Evolutionary conservation across 1,284 basidiomycete genomes (phyloP), one percentile per base, ranked within the genome.

Genomic region (Irpex rosettiformis): DNA sequence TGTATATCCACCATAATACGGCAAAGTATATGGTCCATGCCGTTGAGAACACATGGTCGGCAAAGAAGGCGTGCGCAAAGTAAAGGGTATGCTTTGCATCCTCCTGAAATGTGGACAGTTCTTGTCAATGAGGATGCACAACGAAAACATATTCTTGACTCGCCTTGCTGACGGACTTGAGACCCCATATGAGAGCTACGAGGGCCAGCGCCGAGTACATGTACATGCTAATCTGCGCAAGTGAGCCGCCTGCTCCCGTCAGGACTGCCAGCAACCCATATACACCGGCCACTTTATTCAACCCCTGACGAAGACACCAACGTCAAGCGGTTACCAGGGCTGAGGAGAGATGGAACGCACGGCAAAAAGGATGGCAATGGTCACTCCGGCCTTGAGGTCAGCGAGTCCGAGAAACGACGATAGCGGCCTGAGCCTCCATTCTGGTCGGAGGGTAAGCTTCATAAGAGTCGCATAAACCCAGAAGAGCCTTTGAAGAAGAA

Each of bases 201-300:
- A 99, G 85, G 27, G 88, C 93, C 16, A 89, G 73, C 56, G 91
- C 87, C 10, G 94, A 97, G 77, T 99, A 99, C 40, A 95, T 79
- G 74, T 99, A 99, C 69, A 95, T 82, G 72, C 86, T 89, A 60
- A 98, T 80, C 75, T 99, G 96, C 0, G 91, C 86, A 65, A 95
- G 89, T 6, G 93, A 89, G 22, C 94, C 94, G 40, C 93, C 93
- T 54, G 87, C 85, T 49, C 93, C 89, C 1, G 88, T 90, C 64
- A 96, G 79, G 62, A 96, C 82, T 13, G 95, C 94, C 55, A 99
- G 88, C 63, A 99, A 85, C 56, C 96, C 96, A 72, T 98, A 99
- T 16, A 98, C 84, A 58, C 96, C 96, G 13, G 96, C 96, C 56
- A 96, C 96, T 77, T 99, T 99, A 83, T 99, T 98, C 66, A 99